Evolutionary conservation across 805 yeast species (phyloP).

Genomic region (Geotrichum ghanense): DNA sequence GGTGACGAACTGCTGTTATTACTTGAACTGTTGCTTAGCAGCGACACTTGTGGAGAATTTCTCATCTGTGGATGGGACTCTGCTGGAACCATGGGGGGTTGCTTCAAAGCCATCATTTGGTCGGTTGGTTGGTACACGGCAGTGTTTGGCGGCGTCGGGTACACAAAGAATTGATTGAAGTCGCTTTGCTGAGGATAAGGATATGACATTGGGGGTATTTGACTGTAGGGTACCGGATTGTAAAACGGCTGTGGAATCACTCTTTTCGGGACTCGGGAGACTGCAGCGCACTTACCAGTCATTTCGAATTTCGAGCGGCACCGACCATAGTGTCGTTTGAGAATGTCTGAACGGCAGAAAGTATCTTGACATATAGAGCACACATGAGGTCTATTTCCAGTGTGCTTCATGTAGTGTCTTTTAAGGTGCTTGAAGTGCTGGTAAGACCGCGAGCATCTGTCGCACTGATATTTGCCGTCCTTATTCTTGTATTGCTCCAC

Average conservation of each 20-base stretch:
- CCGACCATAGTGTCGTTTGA: slow-evolving; percentile 14
- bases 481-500: background rate
- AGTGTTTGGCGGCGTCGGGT: background rate
- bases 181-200: background rate
- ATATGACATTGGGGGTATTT: background rate
- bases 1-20: background rate
- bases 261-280: slow-evolving; percentile 10
- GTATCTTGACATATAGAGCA: slow-evolving; percentile 50
- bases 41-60: background rate
- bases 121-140: background rate
- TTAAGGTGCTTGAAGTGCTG: slow-evolving; percentile 61
- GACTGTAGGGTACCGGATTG: background rate
- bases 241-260: background rate
- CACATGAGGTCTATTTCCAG: slow-evolving; percentile 75
- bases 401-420: slow-evolving; percentile 69
- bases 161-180: background rate
- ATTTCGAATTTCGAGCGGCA: slow-evolving; percentile 9
- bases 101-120: background rate
- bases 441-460: slow-evolving; percentile 17
- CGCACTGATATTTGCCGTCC: slow-evolving; percentile 9
- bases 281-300: slow-evolving; percentile 8
- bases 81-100: background rate
- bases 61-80: background rate
- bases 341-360: slow-evolving; percentile 16
- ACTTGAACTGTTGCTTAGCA: background rate